phyloP scores from a whole-genome alignment of 164 flowering plant genomes.

The Aristolochia contorta region DNA sequence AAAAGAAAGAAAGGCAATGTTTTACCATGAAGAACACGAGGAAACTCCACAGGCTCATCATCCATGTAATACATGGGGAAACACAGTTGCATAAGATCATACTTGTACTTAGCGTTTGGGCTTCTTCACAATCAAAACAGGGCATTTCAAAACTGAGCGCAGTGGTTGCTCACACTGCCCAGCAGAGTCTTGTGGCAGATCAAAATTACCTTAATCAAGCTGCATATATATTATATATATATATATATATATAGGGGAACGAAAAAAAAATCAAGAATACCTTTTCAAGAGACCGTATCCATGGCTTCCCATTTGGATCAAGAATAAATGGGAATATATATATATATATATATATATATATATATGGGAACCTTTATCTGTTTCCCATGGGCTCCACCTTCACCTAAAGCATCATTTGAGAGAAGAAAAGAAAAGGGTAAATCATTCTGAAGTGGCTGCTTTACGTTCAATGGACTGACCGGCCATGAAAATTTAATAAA shows the following conservation, averaged over 20 bases:
- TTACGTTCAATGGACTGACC: no score
- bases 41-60: neutral
- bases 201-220: neutral
- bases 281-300: slow-evolving; percentile 63
- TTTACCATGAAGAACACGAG: neutral
- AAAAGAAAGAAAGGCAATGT: neutral
- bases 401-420: slow-evolving; percentile 18
- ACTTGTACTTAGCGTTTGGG: slow-evolving; percentile 17
- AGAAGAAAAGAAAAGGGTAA: no score
- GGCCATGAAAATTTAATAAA: no score
- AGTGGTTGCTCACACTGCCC: slow-evolving; percentile 61
- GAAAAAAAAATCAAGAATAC: slow-evolving; percentile 15
- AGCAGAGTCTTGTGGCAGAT: slow-evolving; percentile 37
- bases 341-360: no score
- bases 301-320: slow-evolving; percentile 54
- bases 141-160: slow-evolving; percentile 61
- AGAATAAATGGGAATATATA: no score
- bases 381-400: slow-evolving; percentile 62
- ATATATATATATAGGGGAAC: no score
- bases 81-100: no score
- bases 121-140: slow-evolving; percentile 53
- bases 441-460: no score
- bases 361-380: neutral
- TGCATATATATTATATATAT: no score
- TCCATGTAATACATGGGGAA: neutral